Conservation (phyloP, 73 alveolate genomes). For the Stentor coeruleus region DNA sequence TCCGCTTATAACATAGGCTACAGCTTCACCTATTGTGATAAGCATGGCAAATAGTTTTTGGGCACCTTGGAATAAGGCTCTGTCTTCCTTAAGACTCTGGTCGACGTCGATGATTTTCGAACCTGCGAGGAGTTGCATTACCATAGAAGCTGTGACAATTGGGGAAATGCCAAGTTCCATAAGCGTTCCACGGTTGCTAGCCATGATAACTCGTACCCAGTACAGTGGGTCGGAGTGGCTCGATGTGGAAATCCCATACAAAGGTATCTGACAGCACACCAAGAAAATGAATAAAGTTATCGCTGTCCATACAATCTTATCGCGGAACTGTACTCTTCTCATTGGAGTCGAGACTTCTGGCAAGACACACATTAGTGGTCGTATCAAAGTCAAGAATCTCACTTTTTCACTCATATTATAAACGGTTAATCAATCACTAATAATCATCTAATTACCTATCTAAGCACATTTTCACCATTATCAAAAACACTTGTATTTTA, state of each 20-base stretch:
- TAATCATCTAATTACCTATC: not conserved
- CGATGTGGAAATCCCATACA: constrained; percentile 86
- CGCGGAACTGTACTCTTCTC: constrained; percentile 73
- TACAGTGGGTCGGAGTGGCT: constrained; percentile 97
- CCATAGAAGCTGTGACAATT: constrained; percentile 98
- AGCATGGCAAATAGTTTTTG: constrained; percentile 90
- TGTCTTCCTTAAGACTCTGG: constrained; percentile 92
- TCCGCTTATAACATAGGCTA: constrained; percentile 97
- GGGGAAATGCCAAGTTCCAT: constrained; percentile 99
- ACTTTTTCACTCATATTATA: constrained; percentile 32
- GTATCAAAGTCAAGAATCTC: constrained; percentile 73
- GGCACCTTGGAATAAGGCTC: constrained; percentile 91
- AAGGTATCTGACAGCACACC: constrained; percentile 95
- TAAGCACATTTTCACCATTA: not conserved
- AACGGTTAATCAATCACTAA: not conserved
- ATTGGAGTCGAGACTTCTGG: constrained; percentile 86
- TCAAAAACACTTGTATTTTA: not conserved
- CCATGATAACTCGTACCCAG: constrained; percentile 99
- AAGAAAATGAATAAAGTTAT: constrained; percentile 86
- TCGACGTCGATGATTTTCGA: constrained; percentile 95
- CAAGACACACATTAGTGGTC: constrained; percentile 81
- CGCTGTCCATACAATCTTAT: constrained; percentile 90
- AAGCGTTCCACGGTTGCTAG: constrained; percentile 99
- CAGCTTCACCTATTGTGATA: constrained; percentile 97
- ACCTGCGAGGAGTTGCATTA: constrained; percentile 99